Conservation (phyloP, 352 stramenopile species). For the Pythium guiyangense region DNA sequence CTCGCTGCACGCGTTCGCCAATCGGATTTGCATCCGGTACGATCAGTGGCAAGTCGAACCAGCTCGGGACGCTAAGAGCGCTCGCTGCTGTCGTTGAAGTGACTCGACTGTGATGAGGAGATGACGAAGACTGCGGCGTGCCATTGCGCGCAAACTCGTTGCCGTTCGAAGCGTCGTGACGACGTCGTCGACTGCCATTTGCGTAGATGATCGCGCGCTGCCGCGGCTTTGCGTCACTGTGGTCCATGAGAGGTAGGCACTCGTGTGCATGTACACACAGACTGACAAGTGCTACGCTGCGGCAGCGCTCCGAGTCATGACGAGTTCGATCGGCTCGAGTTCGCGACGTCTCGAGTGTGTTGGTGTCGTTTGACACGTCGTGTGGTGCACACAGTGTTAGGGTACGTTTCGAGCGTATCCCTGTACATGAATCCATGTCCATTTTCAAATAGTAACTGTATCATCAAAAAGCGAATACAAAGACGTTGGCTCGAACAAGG, state of each 20-base stretch:
- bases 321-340: not conserved
- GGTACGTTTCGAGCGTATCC: too few species aligned
- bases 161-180: conserved; percentile 1
- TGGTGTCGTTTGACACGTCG: not conserved
- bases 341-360: not conserved
- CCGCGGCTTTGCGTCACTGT: conserved; percentile 2
- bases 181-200: conserved; percentile 2
- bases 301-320: not conserved
- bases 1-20: conserved; percentile 35
- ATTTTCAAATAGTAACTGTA: too few species aligned
- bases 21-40: conserved; percentile 37
- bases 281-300: not conserved
- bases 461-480: too few species aligned
- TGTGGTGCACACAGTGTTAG: not conserved
- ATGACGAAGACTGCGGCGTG: not conserved
- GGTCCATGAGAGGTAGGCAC: conserved; percentile 5
- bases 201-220: conserved; percentile 39
- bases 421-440: too few species aligned
- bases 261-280: not conserved
- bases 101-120: not conserved
- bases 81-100: not conserved
- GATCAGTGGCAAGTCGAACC: conserved; percentile 65
- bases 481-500: too few species aligned
- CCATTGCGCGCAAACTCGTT: not conserved
- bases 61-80: conserved; percentile 27